Evolutionary conservation across 306 rosid genomes (phyloP).

Genomic region (Cicer pinnatifidum): DNA sequence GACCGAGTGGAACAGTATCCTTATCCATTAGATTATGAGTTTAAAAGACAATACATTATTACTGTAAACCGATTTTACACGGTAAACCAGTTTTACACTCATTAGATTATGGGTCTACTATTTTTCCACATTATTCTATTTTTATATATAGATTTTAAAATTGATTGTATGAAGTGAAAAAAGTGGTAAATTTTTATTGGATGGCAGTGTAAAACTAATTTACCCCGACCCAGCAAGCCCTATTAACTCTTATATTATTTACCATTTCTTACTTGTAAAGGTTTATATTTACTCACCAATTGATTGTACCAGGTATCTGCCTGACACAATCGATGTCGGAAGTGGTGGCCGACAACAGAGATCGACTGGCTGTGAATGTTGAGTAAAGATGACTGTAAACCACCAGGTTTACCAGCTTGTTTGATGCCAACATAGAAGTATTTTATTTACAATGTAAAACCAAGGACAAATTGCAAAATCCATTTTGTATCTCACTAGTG

Average conservation of each 20-base stretch:
- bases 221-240: too few relatives aligned
- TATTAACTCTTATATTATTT: background rate
- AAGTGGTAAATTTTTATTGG: too few relatives aligned
- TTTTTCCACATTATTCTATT: too few relatives aligned
- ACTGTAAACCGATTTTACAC: too few relatives aligned
- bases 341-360: constrained; percentile 87
- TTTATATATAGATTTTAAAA: too few relatives aligned
- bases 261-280: background rate
- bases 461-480: constrained; percentile 41
- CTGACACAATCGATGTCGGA: constrained; percentile 82
- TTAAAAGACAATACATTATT: too few relatives aligned
- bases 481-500: constrained; percentile 52
- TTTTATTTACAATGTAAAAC: constrained; percentile 37
- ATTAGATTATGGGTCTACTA: too few relatives aligned
- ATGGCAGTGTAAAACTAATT: too few relatives aligned
- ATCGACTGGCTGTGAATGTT: constrained; percentile 94
- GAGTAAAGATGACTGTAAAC: constrained; percentile 37
- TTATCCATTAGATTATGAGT: background rate
- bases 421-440: constrained; percentile 38
- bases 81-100: too few relatives aligned
- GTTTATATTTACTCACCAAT: background rate
- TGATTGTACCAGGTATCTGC: constrained; percentile 69
- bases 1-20: background rate
- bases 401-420: constrained; percentile 38
- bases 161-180: too few relatives aligned